A percentile compares a stretch with the other conserved stretches of the same genome.
Conservation (phyloP, 1,284 basidiomycete genomes). For the Ustilago lituana region DNA sequence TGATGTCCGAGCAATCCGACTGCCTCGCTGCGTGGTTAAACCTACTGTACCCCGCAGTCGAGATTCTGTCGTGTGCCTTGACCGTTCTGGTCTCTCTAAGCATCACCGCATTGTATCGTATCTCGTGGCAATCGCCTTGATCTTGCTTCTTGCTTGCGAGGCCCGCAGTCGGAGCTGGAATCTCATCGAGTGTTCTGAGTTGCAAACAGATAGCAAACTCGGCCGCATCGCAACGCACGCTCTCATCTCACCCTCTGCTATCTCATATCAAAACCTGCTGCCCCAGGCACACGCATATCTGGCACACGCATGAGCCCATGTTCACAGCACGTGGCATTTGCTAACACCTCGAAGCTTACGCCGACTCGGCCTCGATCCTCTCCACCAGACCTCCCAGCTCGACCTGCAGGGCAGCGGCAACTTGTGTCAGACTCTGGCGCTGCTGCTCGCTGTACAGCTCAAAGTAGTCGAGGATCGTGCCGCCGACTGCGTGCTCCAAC, state of each 20-base stretch:
- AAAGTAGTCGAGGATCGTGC: conserved; percentile 39
- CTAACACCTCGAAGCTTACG: background rate
- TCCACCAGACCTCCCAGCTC: background rate
- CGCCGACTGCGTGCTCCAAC: conserved; percentile 31
- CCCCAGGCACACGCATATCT: no score
- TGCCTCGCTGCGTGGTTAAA: no score
- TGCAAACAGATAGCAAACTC: conserved; percentile 37
- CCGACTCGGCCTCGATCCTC: conserved; percentile 4
- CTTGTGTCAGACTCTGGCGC: conserved; percentile 20
- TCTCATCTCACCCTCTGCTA: background rate
- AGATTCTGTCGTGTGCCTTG: no score
- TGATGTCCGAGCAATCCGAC: no score
- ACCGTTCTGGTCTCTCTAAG: no score
- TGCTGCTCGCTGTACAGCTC: conserved; percentile 37
- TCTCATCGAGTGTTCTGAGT: no score
- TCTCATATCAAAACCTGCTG: no score
- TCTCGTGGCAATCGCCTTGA: background rate
- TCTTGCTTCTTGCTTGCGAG: background rate
- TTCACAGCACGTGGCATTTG: no score
- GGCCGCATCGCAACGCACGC: conserved; percentile 10
- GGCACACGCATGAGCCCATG: no score
- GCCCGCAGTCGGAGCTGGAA: background rate
- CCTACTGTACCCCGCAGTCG: no score
- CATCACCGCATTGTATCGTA: no score
- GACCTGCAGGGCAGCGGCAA: conserved; percentile 2